Percentiles rank a stretch among this genome's conserved stretches.
Conservation (phyloP, 495 filamentous ascomycete genomes). For the Cenococcum geophilum region DNA sequence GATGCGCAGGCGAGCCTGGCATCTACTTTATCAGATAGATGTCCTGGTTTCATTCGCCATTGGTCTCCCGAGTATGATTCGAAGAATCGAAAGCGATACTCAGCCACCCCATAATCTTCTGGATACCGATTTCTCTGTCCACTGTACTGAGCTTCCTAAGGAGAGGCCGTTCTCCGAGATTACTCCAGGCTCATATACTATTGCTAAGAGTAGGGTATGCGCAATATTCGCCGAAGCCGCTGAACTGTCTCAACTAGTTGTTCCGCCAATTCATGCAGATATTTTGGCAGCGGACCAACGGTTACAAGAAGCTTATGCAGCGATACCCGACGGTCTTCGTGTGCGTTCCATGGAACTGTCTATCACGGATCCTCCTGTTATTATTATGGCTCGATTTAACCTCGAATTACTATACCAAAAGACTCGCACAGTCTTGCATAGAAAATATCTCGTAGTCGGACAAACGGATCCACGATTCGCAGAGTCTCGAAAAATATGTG, state of each 20-base stretch:
- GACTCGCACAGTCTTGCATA: slow-evolving; percentile 43
- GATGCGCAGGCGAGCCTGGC: slow-evolving; percentile 37
- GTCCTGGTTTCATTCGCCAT: slow-evolving; percentile 35
- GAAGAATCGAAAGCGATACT: slow-evolving; percentile 32
- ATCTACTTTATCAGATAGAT: slow-evolving; percentile 34
- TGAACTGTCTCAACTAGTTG: slow-evolving; percentile 41
- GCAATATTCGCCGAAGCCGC: slow-evolving; percentile 43
- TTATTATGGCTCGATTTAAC: slow-evolving; percentile 41
- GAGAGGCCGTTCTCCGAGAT: slow-evolving; percentile 30
- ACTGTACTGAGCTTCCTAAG: slow-evolving; percentile 30
- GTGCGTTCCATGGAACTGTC: slow-evolving; percentile 39
- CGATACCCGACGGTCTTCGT: slow-evolving; percentile 34
- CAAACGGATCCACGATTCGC: slow-evolving; percentile 28
- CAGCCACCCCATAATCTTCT: slow-evolving; percentile 36
- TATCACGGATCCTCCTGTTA: slow-evolving; percentile 38
- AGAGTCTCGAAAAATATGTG: slow-evolving; percentile 40
- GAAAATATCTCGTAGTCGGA: slow-evolving; percentile 39
- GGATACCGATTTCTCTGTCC: slow-evolving; percentile 39
- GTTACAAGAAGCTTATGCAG: slow-evolving; percentile 36
- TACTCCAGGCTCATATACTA: slow-evolving; percentile 39
- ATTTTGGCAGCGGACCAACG: slow-evolving; percentile 40
- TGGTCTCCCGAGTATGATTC: slow-evolving; percentile 35
- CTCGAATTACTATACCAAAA: slow-evolving; percentile 43
- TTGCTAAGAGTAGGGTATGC: slow-evolving; percentile 40
- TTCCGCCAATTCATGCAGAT: slow-evolving; percentile 35